A percentile compares a stretch with the other conserved stretches of the same genome.
Conservation (phyloP, 257 asterid species). For the Cynanchum wilfordii region DNA sequence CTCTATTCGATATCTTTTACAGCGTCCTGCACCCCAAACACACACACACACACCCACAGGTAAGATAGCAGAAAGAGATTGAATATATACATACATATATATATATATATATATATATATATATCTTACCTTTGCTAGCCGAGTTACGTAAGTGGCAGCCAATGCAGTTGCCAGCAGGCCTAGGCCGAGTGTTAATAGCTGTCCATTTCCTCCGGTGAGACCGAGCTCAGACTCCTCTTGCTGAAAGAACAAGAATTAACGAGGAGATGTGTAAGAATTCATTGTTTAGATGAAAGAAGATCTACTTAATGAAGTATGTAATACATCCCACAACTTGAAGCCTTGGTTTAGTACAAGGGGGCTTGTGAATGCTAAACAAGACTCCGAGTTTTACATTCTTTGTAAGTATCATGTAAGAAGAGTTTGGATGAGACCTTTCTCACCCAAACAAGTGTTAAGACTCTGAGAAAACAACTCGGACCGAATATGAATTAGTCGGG, state of each 20-base stretch:
- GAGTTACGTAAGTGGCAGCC: conserved; percentile 81
- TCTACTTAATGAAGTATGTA: no score
- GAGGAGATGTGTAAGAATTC: background rate
- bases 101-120: no score
- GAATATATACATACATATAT: no score
- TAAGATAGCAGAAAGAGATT: background rate
- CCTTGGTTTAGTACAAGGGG: no score
- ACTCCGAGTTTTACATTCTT: no score
- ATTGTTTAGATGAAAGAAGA: background rate
- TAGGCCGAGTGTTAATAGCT: conserved; percentile 71
- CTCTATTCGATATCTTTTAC: conserved; percentile 36
- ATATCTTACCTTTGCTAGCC: conserved; percentile 74
- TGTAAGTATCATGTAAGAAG: no score
- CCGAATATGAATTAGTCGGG: no score
- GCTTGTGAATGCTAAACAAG: no score
- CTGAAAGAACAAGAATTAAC: conserved; percentile 25
- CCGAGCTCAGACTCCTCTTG: conserved; percentile 79
- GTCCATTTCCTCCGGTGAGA: conserved; percentile 60
- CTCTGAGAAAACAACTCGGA: no score
- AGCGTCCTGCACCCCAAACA: conserved; percentile 48
- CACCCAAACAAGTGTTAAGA: no score
- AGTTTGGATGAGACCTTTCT: no score
- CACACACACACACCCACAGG: background rate
- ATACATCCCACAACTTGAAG: no score
- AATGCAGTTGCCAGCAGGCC: conserved; percentile 75